Evolutionary conservation across 495 filamentous ascomycete species (phyloP).

Genomic region (Hypoxylon fragiforme): DNA sequence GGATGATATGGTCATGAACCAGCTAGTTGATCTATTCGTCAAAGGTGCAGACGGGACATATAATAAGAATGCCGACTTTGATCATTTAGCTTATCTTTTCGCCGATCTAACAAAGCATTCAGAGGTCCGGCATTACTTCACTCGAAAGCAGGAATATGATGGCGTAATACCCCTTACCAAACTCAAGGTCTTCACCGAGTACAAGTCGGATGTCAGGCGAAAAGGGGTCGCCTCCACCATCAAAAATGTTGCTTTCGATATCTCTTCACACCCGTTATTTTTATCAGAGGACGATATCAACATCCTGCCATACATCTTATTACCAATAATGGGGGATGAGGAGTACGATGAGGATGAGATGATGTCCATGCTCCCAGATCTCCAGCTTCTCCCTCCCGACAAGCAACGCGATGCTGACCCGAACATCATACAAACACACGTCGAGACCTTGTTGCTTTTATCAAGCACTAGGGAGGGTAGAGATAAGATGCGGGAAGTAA

Average conservation of each 20-base stretch:
- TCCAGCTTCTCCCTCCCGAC: constrained; percentile 85
- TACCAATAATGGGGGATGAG: constrained; percentile 64
- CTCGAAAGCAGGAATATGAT: constrained; percentile 73
- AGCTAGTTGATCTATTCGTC: constrained; percentile 93
- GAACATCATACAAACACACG: constrained; percentile 76
- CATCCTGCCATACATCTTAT: constrained; percentile 81
- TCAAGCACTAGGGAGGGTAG: constrained; percentile 77
- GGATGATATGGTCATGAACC: constrained; percentile 75
- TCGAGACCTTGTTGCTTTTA: constrained; percentile 84
- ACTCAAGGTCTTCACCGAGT: constrained; percentile 89
- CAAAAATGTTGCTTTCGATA: constrained; percentile 79
- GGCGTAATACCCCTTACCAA: constrained; percentile 81
- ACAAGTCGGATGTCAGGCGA: constrained; percentile 73
- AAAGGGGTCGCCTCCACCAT: constrained; percentile 91
- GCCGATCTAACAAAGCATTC: constrained; percentile 84
- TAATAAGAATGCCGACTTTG: constrained; percentile 85
- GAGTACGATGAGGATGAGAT: constrained; percentile 74
- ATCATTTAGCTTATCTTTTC: constrained; percentile 92
- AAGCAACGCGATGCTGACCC: constrained; percentile 79
- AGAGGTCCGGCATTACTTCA: constrained; percentile 75
- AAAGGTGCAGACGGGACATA: constrained; percentile 78
- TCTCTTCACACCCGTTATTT: constrained; percentile 69
- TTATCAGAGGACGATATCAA: constrained; percentile 71
- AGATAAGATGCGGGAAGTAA: constrained; percentile 69
- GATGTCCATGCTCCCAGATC: constrained; percentile 77